Evolutionary conservation across 2,329 filamentous ascomycete species (phyloP), one percentile per base, ranked within the genome.

Genomic region (Fusarium sp.): DNA sequence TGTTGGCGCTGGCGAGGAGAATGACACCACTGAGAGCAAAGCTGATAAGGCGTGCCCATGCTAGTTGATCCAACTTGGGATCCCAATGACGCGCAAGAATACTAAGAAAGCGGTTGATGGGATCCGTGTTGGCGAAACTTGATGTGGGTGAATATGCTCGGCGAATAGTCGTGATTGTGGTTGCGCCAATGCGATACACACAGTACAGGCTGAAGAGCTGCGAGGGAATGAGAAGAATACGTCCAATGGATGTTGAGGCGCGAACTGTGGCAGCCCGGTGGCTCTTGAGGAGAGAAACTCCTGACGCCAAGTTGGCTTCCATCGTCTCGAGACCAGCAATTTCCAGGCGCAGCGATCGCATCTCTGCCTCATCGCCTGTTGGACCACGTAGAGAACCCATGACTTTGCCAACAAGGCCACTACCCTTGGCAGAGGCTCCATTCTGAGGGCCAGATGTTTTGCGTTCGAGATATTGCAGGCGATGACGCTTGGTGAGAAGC

Each of bases 11-110:
- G 6, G 93, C 92, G 22, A 94, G 87, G 30, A 97, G 90, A 80
- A 97, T 96, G 56, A 95, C 90, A 24, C 94, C 94, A 13, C 92
- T 94, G 9, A 97, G 87, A 28, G 94, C 85, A 82, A 97, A 97
- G 67, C 92, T 94, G 74, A 97, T 95, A 79, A 94, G 93, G 36
- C 94, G 91, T 28, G 93, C 92, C 94, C 94, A 97, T 15, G 93
- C 93, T 17, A 90, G 88, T 78, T 94, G 93, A 82, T 97, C 93
- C 32, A 97, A 88, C 69, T 91, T 90, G 6, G 93, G 93, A 79
- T 97, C 93, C 89, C 93, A 95, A 83, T 97, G 93, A 63, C 92
- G 92, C 8, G 93, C 94, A 24, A 97, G 84, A 18, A 97, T 87
- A 10, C 93, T 93, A 14, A 97, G 89, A 70, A 96, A 88, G 73